Percentiles rank a stretch among this genome's conserved stretches.
phyloP scores from a whole-genome alignment of 495 filamentous ascomycete species.

The Aspergillus haitiensis region DNA sequence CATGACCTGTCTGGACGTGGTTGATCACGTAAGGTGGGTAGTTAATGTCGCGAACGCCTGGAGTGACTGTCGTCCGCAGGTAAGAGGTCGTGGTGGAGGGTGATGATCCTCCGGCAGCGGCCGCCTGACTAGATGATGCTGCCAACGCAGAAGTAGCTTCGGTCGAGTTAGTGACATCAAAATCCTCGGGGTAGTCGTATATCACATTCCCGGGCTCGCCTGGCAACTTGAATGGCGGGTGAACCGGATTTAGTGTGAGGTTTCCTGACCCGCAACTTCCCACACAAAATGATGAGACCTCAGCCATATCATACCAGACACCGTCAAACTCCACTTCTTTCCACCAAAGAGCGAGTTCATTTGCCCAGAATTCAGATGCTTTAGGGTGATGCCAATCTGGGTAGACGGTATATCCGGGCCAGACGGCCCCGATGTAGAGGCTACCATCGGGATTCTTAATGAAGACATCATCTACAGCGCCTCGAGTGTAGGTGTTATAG shows the following conservation, averaged over 20 bases:
- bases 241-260: conserved; percentile 67
- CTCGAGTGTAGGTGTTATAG: conserved; percentile 67
- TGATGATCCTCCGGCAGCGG: conserved; percentile 39
- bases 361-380: conserved; percentile 67
- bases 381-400: conserved; percentile 61
- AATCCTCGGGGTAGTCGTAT: conserved; percentile 69
- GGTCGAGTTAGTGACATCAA: conserved; percentile 66
- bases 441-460: conserved; percentile 63
- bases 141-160: conserved; percentile 63
- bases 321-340: conserved; percentile 59
- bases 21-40: conserved; percentile 82
- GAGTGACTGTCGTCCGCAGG: conserved; percentile 63
- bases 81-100: conserved; percentile 50
- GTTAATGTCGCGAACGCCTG: conserved; percentile 71
- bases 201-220: conserved; percentile 63
- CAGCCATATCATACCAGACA: conserved; percentile 64
- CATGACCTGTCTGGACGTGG: conserved; percentile 64
- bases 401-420: conserved; percentile 67
- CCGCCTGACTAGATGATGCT: conserved; percentile 51
- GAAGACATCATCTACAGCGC: conserved; percentile 61
- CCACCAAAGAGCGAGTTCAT: conserved; percentile 62
- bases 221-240: conserved; percentile 65
- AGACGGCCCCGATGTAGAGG: conserved; percentile 63
- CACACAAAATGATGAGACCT: conserved; percentile 78
- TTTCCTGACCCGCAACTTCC: conserved; percentile 74